These are phyloP conservation scores for Prunella vulgaris DNA, from an alignment of 257 asterid species.

Conservation along the genomic window DNA sequence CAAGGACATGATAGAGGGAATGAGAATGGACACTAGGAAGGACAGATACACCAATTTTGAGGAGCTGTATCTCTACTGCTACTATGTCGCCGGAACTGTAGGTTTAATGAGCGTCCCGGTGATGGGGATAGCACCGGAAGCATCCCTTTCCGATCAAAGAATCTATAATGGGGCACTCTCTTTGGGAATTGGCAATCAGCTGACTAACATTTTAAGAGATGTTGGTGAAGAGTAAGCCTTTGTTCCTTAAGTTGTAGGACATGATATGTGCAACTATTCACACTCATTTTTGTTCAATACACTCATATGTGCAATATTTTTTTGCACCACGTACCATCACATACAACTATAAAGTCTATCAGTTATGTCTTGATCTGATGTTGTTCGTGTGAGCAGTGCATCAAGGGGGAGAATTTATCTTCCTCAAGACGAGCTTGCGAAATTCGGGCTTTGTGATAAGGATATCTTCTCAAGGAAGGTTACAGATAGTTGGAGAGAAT, in stretches of 20 bases:
- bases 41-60: slow-evolving; percentile 53
- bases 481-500: slow-evolving; percentile 59
- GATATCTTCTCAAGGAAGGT: slow-evolving; percentile 66
- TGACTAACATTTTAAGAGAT: slow-evolving; percentile 73
- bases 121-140: slow-evolving; percentile 83
- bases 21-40: slow-evolving; percentile 79
- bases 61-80: slow-evolving; percentile 67
- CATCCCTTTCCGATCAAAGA: slow-evolving; percentile 40
- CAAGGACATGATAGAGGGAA: slow-evolving; percentile 87
- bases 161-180: slow-evolving; percentile 56
- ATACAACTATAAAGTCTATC: no score
- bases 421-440: slow-evolving; percentile 73
- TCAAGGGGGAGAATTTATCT: slow-evolving; percentile 78
- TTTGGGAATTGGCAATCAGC: slow-evolving; percentile 76
- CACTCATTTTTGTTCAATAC: no score
- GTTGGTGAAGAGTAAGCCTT: slow-evolving; percentile 80
- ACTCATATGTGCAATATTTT: no score
- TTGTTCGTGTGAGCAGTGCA: slow-evolving; percentile 37
- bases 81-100: slow-evolving; percentile 79
- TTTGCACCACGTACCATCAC: background rate
- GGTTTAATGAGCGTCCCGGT: slow-evolving; percentile 87
- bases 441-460: slow-evolving; percentile 50
- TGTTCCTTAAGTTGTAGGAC: background rate
- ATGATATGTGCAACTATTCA: background rate
- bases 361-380: background rate